These are phyloP conservation scores for Nadsonia fulvescens DNA, from an alignment of 805 yeast genomes.

Conservation along the genomic window DNA sequence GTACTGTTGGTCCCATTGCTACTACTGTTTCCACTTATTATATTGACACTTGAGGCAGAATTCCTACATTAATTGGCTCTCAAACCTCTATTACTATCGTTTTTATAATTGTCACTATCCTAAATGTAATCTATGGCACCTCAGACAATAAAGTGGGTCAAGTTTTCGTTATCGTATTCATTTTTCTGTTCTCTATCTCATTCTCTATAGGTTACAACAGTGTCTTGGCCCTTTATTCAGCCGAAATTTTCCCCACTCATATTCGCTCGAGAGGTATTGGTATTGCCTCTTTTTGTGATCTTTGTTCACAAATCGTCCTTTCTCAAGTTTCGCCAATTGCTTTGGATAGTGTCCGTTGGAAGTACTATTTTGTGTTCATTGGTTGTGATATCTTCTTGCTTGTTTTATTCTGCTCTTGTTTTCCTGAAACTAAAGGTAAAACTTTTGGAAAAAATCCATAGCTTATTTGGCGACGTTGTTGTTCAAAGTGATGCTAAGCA, in stretches of 20 bases:
- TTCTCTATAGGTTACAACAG: slow-evolving; percentile 6
- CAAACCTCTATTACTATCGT: slow-evolving; percentile 22
- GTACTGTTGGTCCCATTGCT: slow-evolving; percentile 40
- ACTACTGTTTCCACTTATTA: slow-evolving; percentile 31
- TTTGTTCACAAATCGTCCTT: slow-evolving; percentile 5
- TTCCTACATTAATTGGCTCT: slow-evolving; percentile 51
- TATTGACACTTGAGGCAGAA: slow-evolving; percentile 47
- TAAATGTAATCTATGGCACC: slow-evolving; percentile 3
- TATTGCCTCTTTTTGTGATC: slow-evolving; percentile 5
- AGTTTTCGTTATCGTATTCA: slow-evolving; percentile 4
- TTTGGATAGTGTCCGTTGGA: slow-evolving; percentile 5
- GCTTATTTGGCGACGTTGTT: no score
- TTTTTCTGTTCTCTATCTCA: slow-evolving; percentile 5
- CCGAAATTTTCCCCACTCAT: slow-evolving; percentile 5
- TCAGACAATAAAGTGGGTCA: slow-evolving; percentile 4
- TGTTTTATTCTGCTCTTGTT: no score
- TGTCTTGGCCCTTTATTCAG: slow-evolving; percentile 5
- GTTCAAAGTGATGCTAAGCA: no score
- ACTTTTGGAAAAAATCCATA: no score
- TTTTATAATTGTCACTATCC: slow-evolving; percentile 6
- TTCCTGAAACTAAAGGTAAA: slow-evolving; percentile 6
- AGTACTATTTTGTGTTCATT: slow-evolving; percentile 4
- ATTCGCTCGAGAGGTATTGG: slow-evolving; percentile 5
- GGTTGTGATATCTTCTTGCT: no score
- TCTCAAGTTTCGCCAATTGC: slow-evolving; percentile 5